Conservation (phyloP, 2,329 filamentous ascomycete species). For the Mycosphaerella arachidis region DNA sequence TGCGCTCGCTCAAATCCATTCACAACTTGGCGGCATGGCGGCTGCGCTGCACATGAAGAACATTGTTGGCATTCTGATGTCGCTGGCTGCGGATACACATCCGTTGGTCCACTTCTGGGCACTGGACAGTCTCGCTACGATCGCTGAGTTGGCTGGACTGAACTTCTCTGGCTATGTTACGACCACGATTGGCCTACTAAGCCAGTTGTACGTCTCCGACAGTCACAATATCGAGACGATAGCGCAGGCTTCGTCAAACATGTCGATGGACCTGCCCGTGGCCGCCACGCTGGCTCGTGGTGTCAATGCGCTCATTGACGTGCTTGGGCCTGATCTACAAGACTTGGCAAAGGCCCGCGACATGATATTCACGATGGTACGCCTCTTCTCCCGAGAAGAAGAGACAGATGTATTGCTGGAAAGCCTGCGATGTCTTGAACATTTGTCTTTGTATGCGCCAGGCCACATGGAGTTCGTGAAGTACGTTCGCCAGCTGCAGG, state of each 20-base stretch:
- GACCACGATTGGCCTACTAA: constrained; percentile 86
- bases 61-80: constrained; percentile 97
- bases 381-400: constrained; percentile 70
- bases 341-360: constrained; percentile 89
- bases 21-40: constrained; percentile 94
- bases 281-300: constrained; percentile 79
- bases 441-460: constrained; percentile 86
- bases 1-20: constrained; percentile 87
- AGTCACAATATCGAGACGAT: constrained; percentile 82
- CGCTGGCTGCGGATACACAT: constrained; percentile 89
- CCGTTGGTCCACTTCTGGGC: constrained; percentile 96
- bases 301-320: constrained; percentile 93
- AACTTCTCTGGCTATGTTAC: constrained; percentile 89
- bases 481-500: constrained; percentile 80
- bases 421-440: constrained; percentile 78
- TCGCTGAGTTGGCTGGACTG: constrained; percentile 86
- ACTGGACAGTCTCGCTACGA: constrained; percentile 76
- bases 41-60: constrained; percentile 95
- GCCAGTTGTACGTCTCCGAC: constrained; percentile 86
- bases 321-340: constrained; percentile 90
- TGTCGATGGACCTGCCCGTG: constrained; percentile 80
- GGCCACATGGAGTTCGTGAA: constrained; percentile 76
- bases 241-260: constrained; percentile 78
- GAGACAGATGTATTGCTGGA: constrained; percentile 67
- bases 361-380: constrained; percentile 79